A percentile compares a stretch with the other conserved stretches of the same genome.
phyloP scores from a whole-genome alignment of 352 stramenopile genomes.

The Globisporangium camurandrum region DNA sequence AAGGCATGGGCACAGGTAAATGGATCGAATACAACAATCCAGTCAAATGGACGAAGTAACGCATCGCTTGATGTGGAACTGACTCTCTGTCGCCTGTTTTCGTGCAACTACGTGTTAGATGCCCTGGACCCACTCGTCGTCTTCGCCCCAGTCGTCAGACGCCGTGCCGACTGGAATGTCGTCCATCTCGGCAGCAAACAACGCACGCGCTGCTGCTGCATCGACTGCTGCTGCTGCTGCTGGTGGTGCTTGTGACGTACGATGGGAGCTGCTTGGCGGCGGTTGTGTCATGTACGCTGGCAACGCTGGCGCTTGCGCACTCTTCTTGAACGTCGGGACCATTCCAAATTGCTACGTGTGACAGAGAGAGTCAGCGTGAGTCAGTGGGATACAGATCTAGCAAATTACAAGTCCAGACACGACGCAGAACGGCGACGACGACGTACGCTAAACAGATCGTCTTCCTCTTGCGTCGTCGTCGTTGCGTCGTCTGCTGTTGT shows the following conservation, averaged over 20 bases:
- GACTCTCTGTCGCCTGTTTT: no score
- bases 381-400: neutral
- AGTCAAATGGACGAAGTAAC: no score
- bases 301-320: slow-evolving; percentile 26
- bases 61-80: no score
- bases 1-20: no score
- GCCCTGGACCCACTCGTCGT: slow-evolving; percentile 77
- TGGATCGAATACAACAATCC: no score
- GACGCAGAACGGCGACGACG: neutral
- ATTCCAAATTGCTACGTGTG: slow-evolving; percentile 70
- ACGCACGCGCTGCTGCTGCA: slow-evolving; percentile 29
- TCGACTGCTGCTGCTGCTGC: slow-evolving; percentile 6
- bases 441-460: slow-evolving; percentile 81
- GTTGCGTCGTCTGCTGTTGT: slow-evolving; percentile 17
- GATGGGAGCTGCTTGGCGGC: slow-evolving; percentile 8
- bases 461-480: slow-evolving; percentile 27
- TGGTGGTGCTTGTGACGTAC: slow-evolving; percentile 17
- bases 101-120: no score
- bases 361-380: neutral
- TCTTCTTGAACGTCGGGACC: slow-evolving; percentile 72
- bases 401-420: neutral
- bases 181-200: slow-evolving; percentile 67
- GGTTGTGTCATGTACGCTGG: slow-evolving; percentile 11
- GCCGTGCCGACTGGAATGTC: slow-evolving; percentile 34
- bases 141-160: slow-evolving; percentile 61